phyloP scores from a whole-genome alignment of 225 moss, liverwort and hornwort species.

The Lunularia cruciata region DNA sequence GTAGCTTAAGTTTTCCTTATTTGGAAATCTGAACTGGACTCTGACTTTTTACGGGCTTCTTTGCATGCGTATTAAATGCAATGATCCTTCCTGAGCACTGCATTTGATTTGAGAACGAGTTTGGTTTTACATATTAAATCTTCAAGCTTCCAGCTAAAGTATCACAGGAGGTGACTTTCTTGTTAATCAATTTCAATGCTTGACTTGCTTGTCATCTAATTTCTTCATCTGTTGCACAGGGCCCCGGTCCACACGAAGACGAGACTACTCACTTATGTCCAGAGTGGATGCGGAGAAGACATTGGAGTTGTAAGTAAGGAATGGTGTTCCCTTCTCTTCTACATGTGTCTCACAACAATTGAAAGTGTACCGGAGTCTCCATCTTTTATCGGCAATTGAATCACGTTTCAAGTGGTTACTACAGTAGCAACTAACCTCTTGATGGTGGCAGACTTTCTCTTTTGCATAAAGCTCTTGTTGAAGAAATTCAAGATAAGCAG shows the following conservation, averaged over 20 bases:
- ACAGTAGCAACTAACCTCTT: background rate
- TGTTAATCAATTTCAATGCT: too few relatives aligned
- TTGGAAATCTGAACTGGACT: background rate
- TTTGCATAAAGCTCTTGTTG: constrained; percentile 36
- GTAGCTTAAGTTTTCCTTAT: background rate
- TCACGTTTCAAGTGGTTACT: background rate
- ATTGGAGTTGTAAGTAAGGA: constrained; percentile 33
- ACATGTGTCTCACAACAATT: too few relatives aligned
- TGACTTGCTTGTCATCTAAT: too few relatives aligned
- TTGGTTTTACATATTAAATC: too few relatives aligned
- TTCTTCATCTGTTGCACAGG: constrained; percentile 26
- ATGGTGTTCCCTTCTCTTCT: background rate
- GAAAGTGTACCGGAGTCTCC: background rate
- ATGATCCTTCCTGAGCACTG: too few relatives aligned
- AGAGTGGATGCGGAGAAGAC: constrained; percentile 22
- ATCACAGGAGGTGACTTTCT: too few relatives aligned
- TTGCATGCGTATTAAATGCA: too few relatives aligned
- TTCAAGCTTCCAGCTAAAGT: too few relatives aligned
- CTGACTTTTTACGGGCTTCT: too few relatives aligned
- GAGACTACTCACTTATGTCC: constrained; percentile 29
- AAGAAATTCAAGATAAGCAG: constrained; percentile 10
- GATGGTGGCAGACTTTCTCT: constrained; percentile 33
- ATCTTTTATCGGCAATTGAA: background rate
- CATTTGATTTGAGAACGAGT: too few relatives aligned
- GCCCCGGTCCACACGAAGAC: constrained; percentile 5